A percentile compares a stretch with the other conserved stretches of the same genome.
phyloP scores from a whole-genome alignment of 1,139 yeast species.

The Suhomyces yuchorum region DNA sequence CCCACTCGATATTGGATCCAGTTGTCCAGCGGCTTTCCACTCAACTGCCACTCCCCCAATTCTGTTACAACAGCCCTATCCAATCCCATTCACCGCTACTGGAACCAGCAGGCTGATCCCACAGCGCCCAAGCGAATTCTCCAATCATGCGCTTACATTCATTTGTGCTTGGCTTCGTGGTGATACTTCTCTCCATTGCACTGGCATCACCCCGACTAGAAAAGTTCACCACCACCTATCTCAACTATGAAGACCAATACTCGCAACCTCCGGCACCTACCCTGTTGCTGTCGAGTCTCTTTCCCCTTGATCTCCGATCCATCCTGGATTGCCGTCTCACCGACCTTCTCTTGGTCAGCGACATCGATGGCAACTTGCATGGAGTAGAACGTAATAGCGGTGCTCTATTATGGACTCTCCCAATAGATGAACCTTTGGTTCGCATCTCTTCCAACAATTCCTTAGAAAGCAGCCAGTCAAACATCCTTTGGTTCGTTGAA shows the following conservation, averaged over 20 bases:
- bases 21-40: neutral
- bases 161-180: conserved; percentile 11
- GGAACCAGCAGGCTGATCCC: conserved; percentile 1
- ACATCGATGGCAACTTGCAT: conserved; percentile 86
- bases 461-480: conserved; percentile 27
- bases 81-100: neutral
- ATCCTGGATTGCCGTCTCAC: conserved; percentile 60
- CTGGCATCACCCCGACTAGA: conserved; percentile 31
- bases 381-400: conserved; percentile 83
- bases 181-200: conserved; percentile 10
- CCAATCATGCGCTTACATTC: conserved; percentile 12
- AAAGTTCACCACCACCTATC: conserved; percentile 21
- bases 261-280: conserved; percentile 10
- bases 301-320: conserved; percentile 42
- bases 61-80: neutral
- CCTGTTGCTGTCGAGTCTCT: conserved; percentile 15
- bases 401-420: conserved; percentile 73
- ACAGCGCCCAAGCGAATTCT: neutral
- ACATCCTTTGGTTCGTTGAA: conserved; percentile 78
- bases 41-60: too few relatives aligned
- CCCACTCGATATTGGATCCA: neutral
- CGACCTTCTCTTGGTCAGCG: conserved; percentile 69
- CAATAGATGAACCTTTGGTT: conserved; percentile 53
- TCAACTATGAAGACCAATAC: conserved; percentile 10
- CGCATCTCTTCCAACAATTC: conserved; percentile 41